These are phyloP conservation scores for Venturia pyrina DNA, from an alignment of 2,329 filamentous ascomycete species.

Conservation along the genomic window DNA sequence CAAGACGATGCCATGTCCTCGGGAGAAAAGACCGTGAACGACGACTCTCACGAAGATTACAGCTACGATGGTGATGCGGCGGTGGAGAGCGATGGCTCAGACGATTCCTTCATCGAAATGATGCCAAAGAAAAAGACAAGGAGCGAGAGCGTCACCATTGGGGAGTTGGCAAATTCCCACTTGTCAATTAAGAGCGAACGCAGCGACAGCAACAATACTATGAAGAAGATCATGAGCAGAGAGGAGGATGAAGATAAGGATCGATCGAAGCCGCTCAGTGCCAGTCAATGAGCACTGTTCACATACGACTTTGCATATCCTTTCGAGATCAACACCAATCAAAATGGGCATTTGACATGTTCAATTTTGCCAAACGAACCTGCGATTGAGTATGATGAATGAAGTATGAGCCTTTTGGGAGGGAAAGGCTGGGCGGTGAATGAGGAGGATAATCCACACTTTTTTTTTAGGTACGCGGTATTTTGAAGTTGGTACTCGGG, in stretches of 20 bases:
- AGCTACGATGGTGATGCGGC: slow-evolving; percentile 30
- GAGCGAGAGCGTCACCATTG: slow-evolving; percentile 29
- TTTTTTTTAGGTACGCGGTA: not conserved
- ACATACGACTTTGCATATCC: not conserved
- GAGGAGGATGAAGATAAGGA: not conserved
- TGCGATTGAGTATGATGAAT: not conserved
- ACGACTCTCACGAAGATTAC: slow-evolving; percentile 20
- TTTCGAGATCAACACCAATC: not conserved
- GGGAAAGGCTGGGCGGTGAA: not conserved
- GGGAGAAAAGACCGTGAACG: slow-evolving; percentile 14
- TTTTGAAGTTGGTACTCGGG: not conserved
- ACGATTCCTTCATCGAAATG: slow-evolving; percentile 29
- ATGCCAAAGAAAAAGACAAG: slow-evolving; percentile 29
- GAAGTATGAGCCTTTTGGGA: not conserved
- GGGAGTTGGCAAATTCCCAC: slow-evolving; percentile 21
- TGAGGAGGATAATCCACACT: not conserved
- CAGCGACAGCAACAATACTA: slow-evolving; percentile 40
- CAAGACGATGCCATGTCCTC: not conserved
- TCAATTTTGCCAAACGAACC: not conserved
- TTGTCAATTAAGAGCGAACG: slow-evolving; percentile 31
- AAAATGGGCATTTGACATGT: not conserved
- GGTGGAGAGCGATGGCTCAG: slow-evolving; percentile 30
- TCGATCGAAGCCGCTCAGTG: not conserved
- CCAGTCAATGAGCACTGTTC: not conserved
- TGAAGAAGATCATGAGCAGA: slow-evolving; percentile 30